A percentile compares a stretch with the other conserved stretches of the same genome.
Evolutionary conservation across 495 filamentous ascomycete species (phyloP).

Genomic region (Hypomontagnella submonticulosa): DNA sequence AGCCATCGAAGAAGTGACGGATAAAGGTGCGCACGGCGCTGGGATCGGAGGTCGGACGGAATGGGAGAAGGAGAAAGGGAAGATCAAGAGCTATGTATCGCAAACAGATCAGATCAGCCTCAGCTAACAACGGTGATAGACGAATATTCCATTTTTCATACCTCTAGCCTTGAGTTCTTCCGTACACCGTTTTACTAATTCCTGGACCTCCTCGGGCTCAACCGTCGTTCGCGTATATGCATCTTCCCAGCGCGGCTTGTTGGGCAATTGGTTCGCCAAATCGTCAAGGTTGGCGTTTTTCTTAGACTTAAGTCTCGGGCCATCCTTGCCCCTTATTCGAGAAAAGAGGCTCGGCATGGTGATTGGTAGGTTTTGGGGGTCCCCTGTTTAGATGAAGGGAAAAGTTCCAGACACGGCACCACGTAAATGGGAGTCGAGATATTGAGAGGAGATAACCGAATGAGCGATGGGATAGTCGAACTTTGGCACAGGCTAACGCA

Average conservation of each 20-base stretch:
- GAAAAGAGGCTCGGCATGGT: slow-evolving; percentile 75
- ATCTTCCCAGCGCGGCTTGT: slow-evolving; percentile 86
- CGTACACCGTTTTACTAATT: slow-evolving; percentile 84
- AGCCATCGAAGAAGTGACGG: slow-evolving; percentile 85
- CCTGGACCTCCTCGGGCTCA: slow-evolving; percentile 89
- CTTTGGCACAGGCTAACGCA: slow-evolving; percentile 32
- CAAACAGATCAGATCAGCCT: slow-evolving; percentile 49
- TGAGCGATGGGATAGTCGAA: slow-evolving; percentile 29
- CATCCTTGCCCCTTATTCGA: slow-evolving; percentile 77
- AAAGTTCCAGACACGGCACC: slow-evolving; percentile 14
- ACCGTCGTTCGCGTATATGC: slow-evolving; percentile 89
- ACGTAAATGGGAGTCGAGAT: slow-evolving; percentile 22
- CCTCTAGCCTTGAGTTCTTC: slow-evolving; percentile 94
- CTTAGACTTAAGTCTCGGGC: slow-evolving; percentile 66
- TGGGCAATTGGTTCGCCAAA: slow-evolving; percentile 61
- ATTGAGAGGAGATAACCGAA: slow-evolving; percentile 18
- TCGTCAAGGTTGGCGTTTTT: slow-evolving; percentile 60
- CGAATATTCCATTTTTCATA: slow-evolving; percentile 61
- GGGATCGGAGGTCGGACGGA: slow-evolving; percentile 90
- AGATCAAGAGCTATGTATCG: slow-evolving; percentile 77
- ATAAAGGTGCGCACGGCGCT: slow-evolving; percentile 92
- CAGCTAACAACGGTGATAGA: slow-evolving; percentile 14
- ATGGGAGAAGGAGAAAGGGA: slow-evolving; percentile 95
- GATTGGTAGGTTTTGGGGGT: slow-evolving; percentile 31
- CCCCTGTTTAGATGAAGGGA: slow-evolving; percentile 10